Base-by-base conservation (phyloP, 768 basidiomycete genomes). In the Ramaria sp. region DNA sequence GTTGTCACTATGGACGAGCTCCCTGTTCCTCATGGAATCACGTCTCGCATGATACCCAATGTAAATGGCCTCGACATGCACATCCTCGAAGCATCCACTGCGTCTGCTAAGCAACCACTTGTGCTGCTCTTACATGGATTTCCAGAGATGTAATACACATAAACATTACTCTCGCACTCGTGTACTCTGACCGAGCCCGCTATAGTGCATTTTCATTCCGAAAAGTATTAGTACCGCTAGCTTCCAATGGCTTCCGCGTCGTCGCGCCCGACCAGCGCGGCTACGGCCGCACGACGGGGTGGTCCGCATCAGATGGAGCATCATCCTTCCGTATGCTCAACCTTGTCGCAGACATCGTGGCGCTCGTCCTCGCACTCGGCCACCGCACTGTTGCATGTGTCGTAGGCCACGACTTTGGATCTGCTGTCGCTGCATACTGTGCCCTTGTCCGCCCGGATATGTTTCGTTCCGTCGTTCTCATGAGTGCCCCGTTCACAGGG, bases 191-290 rank as follows among this genome's bases (percentile, higher is more conserved):
- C 39, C 16, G 13, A 16, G 16, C 8, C 16, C 20, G 7, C 8
- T 41, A 12, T 41, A 41, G 39, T 10, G 75, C 81, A 2, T 81
- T 78, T 61, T 83, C 80, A 7, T 84, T 80, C 79, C 71, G 82
- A 13, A 79, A 80, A 56, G 56, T 83, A 34, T 70, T 84, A 30
- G 60, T 65, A 0, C 78, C 78, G 0, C 70, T 84, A 24, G 63
- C 76, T 0, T 20, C 25, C 20, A 25, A 12, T 5, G 59, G 82
- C 1, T 83, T 76, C 64, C 72, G 76, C 51, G 81, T 82, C 61
- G 75, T 83, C 43, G 82, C 81, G 0, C 79, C 80, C 6, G 82
- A 85, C 60, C 69, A 75, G 44, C 69, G 83, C 28, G 81, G 81
- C 0, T 78, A 70, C 50, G 81, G 81, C 2, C 73, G 69, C 41